phyloP scores from a whole-genome alignment of 371 early-diverging fungal species.

The Apophysomyces trapeziformis region DNA sequence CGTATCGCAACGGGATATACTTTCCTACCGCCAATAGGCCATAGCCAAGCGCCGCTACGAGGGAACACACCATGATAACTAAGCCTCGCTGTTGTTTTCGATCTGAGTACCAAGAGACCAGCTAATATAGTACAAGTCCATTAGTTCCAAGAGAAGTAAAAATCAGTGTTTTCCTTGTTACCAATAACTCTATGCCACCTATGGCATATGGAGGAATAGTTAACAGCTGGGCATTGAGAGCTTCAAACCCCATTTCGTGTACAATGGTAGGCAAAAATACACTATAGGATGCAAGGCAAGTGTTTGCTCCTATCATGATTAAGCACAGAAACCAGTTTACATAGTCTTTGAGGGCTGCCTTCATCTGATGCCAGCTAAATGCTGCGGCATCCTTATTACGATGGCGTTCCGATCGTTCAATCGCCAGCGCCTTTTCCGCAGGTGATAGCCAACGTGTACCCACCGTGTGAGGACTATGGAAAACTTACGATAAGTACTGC shows the following conservation, averaged over 20 bases:
- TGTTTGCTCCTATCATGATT: conserved; percentile 8
- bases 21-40: conserved; percentile 17
- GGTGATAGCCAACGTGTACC: conserved; percentile 16
- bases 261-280: conserved; percentile 29
- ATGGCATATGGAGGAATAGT: conserved; percentile 28
- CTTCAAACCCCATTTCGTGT: conserved; percentile 18
- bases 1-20: conserved; percentile 30
- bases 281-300: conserved; percentile 16
- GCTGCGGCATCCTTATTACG: conserved; percentile 3
- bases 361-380: conserved; percentile 14
- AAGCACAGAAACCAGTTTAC: conserved; percentile 15
- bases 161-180: neutral
- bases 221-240: conserved; percentile 22
- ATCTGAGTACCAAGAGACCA: conserved; percentile 18
- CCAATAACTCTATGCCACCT: conserved; percentile 14
- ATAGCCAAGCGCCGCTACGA: conserved; percentile 15
- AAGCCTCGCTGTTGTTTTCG: conserved; percentile 15
- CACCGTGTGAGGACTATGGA: conserved; percentile 15
- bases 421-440: conserved; percentile 19
- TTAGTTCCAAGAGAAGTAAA: too few species aligned
- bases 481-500: too few species aligned
- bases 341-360: conserved; percentile 17
- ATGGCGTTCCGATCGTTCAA: conserved; percentile 7
- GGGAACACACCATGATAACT: neutral
- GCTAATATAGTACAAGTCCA: neutral